Percentiles rank a stretch among this genome's conserved stretches.
These are phyloP conservation scores for Otatea glauca DNA, from an alignment of 176 grass and related monocot genomes.

Conservation along the genomic window DNA sequence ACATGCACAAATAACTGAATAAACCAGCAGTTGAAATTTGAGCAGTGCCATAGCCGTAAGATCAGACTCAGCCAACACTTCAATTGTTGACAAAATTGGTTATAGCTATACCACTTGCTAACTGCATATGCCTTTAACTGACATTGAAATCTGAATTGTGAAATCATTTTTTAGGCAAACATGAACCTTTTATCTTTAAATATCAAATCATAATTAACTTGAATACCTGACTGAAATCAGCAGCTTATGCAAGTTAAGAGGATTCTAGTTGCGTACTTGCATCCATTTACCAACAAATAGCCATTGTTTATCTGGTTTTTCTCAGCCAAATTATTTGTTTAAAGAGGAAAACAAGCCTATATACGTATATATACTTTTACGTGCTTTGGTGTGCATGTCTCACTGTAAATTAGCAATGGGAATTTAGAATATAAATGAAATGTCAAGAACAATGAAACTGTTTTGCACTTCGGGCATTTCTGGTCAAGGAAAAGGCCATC, in stretches of 20 bases:
- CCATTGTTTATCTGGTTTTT: neutral
- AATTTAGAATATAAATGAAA: neutral
- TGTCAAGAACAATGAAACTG: neutral
- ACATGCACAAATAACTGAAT: conserved; percentile 17
- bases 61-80: neutral
- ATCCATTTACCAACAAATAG: neutral
- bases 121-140: neutral
- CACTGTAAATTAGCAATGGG: neutral
- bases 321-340: neutral
- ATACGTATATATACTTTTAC: neutral
- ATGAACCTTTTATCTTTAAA: neutral
- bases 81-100: neutral
- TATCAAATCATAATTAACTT: neutral
- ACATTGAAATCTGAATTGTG: neutral
- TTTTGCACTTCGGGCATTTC: neutral
- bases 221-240: neutral
- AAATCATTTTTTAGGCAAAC: neutral
- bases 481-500: neutral
- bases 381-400: neutral
- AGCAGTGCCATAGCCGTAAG: neutral
- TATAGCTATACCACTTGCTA: conserved; percentile 10
- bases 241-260: neutral
- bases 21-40: conserved; percentile 26
- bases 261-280: conserved; percentile 1
- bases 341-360: neutral